Base-by-base conservation (phyloP, 495 filamentous ascomycete species). In the Lasiosphaeria hispida region DNA sequence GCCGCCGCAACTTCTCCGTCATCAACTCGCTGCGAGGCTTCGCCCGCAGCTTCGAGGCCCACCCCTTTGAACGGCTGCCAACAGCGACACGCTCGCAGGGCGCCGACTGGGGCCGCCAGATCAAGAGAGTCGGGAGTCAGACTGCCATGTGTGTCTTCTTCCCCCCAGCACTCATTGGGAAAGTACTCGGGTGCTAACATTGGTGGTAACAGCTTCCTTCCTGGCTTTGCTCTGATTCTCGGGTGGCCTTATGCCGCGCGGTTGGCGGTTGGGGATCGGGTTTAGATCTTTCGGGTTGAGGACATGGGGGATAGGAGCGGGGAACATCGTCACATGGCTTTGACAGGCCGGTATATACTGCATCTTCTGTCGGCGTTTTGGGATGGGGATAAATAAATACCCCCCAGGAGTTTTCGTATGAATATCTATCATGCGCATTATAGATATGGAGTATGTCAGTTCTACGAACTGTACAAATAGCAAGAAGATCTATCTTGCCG, bases 31-130 rank as follows among this genome's bases (percentile, higher is more conserved):
- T 72, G 52, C 69, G 69, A 38, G 23, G 19, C 41, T 64, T 68
- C 30, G 67, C 65, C 35, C 66, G 64, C 41, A 48, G 53, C 44
- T 60, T 72, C 48, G 69, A 72, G 68, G 15, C 69, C 15, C 69
- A 72, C 41, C 69, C 69, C 30, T 70, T 69, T 55, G 63, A 69
- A 61, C 68, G 69, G 11, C 61, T 71, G 30, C 69, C 69, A 40
- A 57, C 63, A 1, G 23, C 62, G 10, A 53, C 23, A 47, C 58
- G 44, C 36, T 18, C 66, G 13, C 57, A 59, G 9, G 19, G 55
- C 2, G 63, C 52, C n/a, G 69, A 72, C 55, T 71, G 61, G 60
- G 63, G 60, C 53, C 48, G 34, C 33, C 56, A 63, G n/a, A 35
- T 58, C 15, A 62, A 56, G 57, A 33, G 63, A 11, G 33, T 60